Evolutionary conservation across 225 moss, liverwort and hornwort genomes (phyloP).

Genomic region (Climacium dendroides): DNA sequence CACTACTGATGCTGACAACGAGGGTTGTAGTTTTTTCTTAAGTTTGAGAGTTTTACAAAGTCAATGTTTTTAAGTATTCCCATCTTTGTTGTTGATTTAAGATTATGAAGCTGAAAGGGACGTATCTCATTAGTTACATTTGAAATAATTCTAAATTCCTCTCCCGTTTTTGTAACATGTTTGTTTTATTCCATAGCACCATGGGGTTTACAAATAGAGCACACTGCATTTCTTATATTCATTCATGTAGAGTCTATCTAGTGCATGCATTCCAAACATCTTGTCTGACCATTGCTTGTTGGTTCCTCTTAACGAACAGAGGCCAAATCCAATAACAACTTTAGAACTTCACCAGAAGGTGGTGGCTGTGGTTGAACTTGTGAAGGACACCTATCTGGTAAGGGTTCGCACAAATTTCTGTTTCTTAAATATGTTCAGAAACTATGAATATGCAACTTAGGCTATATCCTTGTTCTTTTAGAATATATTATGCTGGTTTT

Average conservation of each 20-base stretch:
- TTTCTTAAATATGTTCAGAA: neutral
- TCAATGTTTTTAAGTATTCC: neutral
- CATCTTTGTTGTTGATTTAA: neutral
- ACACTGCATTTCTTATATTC: neutral
- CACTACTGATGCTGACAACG: neutral
- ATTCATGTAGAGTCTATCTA: neutral
- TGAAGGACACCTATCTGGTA: constrained; percentile 96
- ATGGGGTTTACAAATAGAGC: neutral
- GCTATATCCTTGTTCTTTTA: neutral
- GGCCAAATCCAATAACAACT: constrained; percentile 9
- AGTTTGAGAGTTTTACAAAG: neutral
- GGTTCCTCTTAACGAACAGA: constrained; percentile 25
- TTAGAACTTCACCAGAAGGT: constrained; percentile 55
- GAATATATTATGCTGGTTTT: neutral
- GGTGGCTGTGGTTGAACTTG: constrained; percentile 81
- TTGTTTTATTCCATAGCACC: neutral
- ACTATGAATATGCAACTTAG: neutral
- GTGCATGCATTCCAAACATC: neutral
- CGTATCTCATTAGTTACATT: neutral
- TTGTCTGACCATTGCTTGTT: neutral
- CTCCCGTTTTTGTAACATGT: neutral
- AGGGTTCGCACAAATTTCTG: neutral
- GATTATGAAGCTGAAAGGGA: neutral
- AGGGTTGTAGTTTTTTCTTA: neutral
- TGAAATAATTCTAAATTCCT: neutral